Evolutionary conservation across 192 early-diverging fungal genomes (phyloP).

Genomic region (Chytriomyces confervae): DNA sequence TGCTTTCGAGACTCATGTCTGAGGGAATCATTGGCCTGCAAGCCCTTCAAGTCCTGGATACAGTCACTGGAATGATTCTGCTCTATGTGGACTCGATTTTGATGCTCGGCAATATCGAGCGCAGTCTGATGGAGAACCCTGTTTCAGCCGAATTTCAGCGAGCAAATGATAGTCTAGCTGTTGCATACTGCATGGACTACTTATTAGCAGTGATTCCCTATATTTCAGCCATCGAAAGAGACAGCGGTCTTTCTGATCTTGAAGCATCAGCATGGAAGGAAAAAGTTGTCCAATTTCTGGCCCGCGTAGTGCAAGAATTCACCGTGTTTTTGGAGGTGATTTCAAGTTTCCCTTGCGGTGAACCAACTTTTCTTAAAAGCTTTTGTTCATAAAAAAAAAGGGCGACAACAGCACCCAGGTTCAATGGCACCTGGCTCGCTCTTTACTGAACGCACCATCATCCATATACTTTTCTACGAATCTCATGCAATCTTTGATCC

Average conservation of each 20-base stretch:
- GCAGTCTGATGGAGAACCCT: no score
- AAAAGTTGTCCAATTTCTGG: background rate
- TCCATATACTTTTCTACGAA: background rate
- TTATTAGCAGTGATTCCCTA: background rate
- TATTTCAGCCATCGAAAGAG: constrained; percentile 2
- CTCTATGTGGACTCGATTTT: constrained; percentile 28
- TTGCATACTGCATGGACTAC: background rate
- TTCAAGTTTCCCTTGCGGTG: background rate
- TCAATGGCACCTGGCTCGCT: background rate
- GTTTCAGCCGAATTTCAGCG: no score
- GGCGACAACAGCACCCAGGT: background rate
- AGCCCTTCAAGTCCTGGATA: constrained; percentile 35
- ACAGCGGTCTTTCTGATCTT: background rate
- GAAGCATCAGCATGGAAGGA: constrained; percentile 17
- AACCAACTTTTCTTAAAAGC: background rate
- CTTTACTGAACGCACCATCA: constrained; percentile 12
- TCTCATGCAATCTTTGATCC: background rate
- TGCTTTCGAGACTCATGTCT: constrained; percentile 25
- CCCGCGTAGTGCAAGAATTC: constrained; percentile 7
- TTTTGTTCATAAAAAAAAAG: background rate
- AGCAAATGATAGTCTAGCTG: background rate
- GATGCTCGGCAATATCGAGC: no score
- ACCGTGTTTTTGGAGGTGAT: background rate
- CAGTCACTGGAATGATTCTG: constrained; percentile 37
- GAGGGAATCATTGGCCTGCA: background rate